phyloP scores from a whole-genome alignment of 1,284 basidiomycete genomes.

The Butyriboletus appendiculatus region DNA sequence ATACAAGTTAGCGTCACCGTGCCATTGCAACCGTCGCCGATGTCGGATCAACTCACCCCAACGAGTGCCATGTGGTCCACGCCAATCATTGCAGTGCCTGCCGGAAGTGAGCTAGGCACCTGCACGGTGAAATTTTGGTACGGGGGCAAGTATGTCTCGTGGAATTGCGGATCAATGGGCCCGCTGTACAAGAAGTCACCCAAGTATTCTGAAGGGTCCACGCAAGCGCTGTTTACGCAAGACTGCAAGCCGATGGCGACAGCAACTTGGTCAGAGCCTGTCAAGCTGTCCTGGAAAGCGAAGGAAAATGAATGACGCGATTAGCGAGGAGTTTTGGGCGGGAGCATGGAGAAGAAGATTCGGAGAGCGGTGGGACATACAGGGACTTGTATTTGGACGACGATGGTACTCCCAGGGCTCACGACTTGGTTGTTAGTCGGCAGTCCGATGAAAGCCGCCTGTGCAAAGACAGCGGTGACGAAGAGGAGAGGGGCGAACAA shows the following conservation, averaged over 20 bases:
- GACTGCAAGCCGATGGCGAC: conserved; percentile 33
- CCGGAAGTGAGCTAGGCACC: conserved; percentile 8
- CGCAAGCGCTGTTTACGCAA: conserved; percentile 21
- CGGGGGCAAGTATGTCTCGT: conserved; percentile 21
- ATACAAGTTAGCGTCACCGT: background rate
- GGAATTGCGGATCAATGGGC: conserved; percentile 20
- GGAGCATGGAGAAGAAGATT: background rate
- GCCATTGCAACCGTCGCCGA: background rate
- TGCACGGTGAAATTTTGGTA: conserved; percentile 32
- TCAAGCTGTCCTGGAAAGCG: conserved; percentile 17
- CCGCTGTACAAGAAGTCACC: conserved; percentile 32
- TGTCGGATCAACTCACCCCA: conserved; percentile 20
- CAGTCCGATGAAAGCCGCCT: conserved; percentile 16
- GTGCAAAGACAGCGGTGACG: conserved; percentile 20
- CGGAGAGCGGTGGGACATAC: conserved; percentile 16
- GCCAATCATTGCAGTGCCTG: conserved; percentile 21
- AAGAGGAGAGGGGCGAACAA: conserved; percentile 15
- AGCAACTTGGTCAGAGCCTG: conserved; percentile 31
- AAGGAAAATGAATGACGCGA: background rate
- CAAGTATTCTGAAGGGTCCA: conserved; percentile 12
- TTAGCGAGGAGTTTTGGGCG: background rate
- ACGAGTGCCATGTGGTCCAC: conserved; percentile 25
- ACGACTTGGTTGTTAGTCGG: conserved; percentile 12
- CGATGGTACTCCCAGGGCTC: conserved; percentile 15
- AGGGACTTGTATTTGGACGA: conserved; percentile 28